A percentile compares a stretch with the other conserved stretches of the same genome.
These are phyloP conservation scores for Pseudocercospora ulei DNA, from an alignment of 2,329 filamentous ascomycete genomes.

Conservation along the genomic window DNA sequence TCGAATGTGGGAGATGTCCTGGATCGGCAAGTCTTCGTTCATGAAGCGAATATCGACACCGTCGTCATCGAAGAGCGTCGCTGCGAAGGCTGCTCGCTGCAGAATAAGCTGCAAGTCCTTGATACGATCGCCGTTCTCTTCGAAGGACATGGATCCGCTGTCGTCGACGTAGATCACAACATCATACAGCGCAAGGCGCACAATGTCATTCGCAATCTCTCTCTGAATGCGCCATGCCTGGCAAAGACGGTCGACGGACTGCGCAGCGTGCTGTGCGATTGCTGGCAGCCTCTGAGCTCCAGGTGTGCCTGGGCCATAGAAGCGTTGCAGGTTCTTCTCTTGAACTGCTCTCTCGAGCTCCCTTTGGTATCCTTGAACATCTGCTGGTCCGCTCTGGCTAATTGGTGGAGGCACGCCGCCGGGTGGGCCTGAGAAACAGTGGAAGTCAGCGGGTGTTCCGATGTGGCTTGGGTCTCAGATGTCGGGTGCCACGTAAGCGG, in stretches of 20 bases:
- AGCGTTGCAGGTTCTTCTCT: conserved; percentile 50
- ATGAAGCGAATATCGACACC: conserved; percentile 61
- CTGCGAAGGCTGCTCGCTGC: conserved; percentile 53
- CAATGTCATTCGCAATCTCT: conserved; percentile 54
- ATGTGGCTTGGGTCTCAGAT: no score
- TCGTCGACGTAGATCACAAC: conserved; percentile 58
- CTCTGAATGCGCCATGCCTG: conserved; percentile 48
- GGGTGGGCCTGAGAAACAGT: no score
- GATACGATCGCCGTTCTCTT: conserved; percentile 57
- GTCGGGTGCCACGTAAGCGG: no score
- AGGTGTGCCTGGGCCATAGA: conserved; percentile 50
- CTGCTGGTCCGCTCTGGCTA: conserved; percentile 36
- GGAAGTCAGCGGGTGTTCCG: no score
- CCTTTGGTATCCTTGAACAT: conserved; percentile 49
- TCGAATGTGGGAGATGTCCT: conserved; percentile 47
- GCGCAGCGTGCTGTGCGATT: conserved; percentile 43
- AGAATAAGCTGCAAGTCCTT: conserved; percentile 57
- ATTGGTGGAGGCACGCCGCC: conserved; percentile 26
- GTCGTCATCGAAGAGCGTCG: conserved; percentile 59
- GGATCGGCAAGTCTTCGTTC: conserved; percentile 49
- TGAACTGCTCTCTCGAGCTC: conserved; percentile 49
- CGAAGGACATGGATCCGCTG: conserved; percentile 60
- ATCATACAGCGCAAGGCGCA: conserved; percentile 54
- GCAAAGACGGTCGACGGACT: conserved; percentile 48
- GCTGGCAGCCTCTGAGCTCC: conserved; percentile 38